These are phyloP conservation scores for Boletus patriciae DNA, from an alignment of 768 basidiomycete genomes.

Conservation along the genomic window DNA sequence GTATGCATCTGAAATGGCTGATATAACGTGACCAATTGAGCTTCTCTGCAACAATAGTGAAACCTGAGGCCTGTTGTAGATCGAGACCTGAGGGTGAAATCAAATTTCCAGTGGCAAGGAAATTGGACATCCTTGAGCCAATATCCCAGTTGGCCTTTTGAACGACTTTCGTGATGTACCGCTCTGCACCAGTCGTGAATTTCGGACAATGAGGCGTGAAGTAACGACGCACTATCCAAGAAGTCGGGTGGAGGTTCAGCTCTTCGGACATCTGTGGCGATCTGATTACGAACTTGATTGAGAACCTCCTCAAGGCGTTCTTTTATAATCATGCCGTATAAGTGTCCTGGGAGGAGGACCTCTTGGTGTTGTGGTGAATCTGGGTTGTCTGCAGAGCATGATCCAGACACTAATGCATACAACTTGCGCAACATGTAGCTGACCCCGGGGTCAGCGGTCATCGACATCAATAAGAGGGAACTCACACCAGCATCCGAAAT, in stretches of 20 bases:
- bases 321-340: slow-evolving; percentile 98
- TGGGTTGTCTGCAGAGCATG: slow-evolving; percentile 92
- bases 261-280: slow-evolving; percentile 72
- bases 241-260: slow-evolving; percentile 81
- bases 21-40: slow-evolving; percentile 98
- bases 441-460: slow-evolving; percentile 9
- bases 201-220: not conserved
- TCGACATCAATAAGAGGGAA: not conserved
- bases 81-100: slow-evolving; percentile 94
- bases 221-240: slow-evolving; percentile 65
- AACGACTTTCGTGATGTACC: slow-evolving; percentile 76
- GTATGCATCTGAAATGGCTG: slow-evolving; percentile 96
- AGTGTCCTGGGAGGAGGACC: slow-evolving; percentile 85
- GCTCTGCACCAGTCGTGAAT: slow-evolving; percentile 46
- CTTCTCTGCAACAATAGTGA: slow-evolving; percentile 98
- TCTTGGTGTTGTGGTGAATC: slow-evolving; percentile 99
- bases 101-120: slow-evolving; percentile 96
- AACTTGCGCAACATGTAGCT: slow-evolving; percentile 98
- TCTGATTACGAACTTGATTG: slow-evolving; percentile 65
- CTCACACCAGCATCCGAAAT: slow-evolving; percentile 87
- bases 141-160: slow-evolving; percentile 87
- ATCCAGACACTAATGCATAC: slow-evolving; percentile 84
- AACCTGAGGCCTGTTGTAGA: slow-evolving; percentile 96
- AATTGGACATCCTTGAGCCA: slow-evolving; percentile 85
- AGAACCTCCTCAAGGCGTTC: slow-evolving; percentile 92